Conservation (phyloP, 768 basidiomycete genomes). For the Tricholoma saponaceum region DNA sequence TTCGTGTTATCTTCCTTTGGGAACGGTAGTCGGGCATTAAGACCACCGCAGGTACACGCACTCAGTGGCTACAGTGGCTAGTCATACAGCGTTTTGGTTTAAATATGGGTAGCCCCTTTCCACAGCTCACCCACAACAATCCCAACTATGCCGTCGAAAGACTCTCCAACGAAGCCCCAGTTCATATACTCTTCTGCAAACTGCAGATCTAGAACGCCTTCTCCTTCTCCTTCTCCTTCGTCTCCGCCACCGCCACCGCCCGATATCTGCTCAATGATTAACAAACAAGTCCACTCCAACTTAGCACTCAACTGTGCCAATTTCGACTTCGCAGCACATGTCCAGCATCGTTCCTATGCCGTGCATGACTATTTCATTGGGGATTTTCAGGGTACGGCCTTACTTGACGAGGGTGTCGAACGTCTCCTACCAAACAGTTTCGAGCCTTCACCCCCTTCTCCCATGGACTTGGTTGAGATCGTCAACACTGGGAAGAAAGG, state of each 20-base stretch:
- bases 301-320: slow-evolving; percentile 17
- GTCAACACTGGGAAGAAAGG: slow-evolving; percentile 28
- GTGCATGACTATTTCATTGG: slow-evolving; percentile 17
- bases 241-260: slow-evolving; percentile 11
- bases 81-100: not conserved
- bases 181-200: slow-evolving; percentile 3
- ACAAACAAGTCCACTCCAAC: slow-evolving; percentile 18
- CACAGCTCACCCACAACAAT: not conserved
- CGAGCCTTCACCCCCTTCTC: slow-evolving; percentile 2
- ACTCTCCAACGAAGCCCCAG: not conserved
- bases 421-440: slow-evolving; percentile 19
- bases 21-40: not conserved
- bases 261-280: slow-evolving; percentile 15
- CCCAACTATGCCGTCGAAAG: slow-evolving; percentile 8
- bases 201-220: slow-evolving; percentile 1
- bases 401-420: slow-evolving; percentile 29
- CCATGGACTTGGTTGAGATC: slow-evolving; percentile 16
- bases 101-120: not conserved
- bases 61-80: not conserved
- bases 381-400: slow-evolving; percentile 17
- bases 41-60: not conserved
- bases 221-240: not conserved
- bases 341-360: slow-evolving; percentile 21
- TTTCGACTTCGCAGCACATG: slow-evolving; percentile 24
- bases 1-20: not conserved